Evolutionary conservation across 2,329 filamentous ascomycete species (phyloP).

Genomic region (Colletotrichum euphorbiae): DNA sequence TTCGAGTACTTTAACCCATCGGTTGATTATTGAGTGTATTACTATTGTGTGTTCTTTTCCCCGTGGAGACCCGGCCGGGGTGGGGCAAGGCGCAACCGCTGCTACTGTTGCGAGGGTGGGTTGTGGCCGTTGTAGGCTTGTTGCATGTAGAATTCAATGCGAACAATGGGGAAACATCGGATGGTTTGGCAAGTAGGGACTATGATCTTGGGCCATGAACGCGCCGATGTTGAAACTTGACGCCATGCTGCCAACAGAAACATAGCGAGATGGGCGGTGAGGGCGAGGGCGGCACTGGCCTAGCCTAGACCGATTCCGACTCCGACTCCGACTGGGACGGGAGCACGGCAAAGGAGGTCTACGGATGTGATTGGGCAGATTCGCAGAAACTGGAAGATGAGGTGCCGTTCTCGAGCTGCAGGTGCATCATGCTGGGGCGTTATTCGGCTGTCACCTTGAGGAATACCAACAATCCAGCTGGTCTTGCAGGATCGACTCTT

Average conservation of each 20-base stretch:
- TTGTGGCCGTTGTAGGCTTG: conserved; percentile 13
- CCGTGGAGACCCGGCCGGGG: no score
- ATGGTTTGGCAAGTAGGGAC: neutral
- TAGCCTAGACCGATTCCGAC: conserved; percentile 9
- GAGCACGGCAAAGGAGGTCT: neutral
- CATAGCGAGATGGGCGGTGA: conserved; percentile 11
- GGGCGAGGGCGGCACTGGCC: no score
- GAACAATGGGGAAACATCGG: neutral
- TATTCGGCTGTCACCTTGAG: conserved; percentile 10
- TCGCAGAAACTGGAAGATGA: no score
- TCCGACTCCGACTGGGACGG: no score
- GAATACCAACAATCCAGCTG: neutral
- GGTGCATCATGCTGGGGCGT: conserved; percentile 24
- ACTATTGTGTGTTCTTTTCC: no score
- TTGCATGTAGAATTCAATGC: conserved; percentile 1
- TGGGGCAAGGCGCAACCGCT: no score
- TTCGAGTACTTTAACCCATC: no score
- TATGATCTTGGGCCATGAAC: neutral
- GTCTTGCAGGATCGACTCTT: conserved; percentile 1
- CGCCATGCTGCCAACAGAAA: neutral
- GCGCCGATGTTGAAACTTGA: neutral
- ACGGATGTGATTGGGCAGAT: neutral
- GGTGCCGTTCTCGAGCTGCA: conserved; percentile 22
- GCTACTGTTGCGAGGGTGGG: conserved; percentile 2
- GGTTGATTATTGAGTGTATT: no score